Conservation (phyloP, 148 eudicot genomes). For the Persicaria tinctoria region DNA sequence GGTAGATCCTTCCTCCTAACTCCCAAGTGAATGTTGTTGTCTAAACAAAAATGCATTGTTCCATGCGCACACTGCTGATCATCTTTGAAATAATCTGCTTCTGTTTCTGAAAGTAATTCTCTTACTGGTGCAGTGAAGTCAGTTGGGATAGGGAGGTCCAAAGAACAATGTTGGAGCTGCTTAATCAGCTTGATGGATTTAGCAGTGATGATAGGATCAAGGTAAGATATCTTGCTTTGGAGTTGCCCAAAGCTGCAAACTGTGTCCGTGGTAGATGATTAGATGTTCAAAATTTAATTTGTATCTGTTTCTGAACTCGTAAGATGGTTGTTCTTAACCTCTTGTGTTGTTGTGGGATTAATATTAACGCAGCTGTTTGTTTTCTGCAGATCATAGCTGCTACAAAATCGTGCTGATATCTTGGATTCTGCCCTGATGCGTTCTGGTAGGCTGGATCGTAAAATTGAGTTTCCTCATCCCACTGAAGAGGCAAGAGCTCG, state of each 20-base stretch:
- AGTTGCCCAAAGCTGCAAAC: neutral
- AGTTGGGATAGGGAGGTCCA: constrained; percentile 98
- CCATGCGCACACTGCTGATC: neutral
- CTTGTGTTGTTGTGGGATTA: neutral
- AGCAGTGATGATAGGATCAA: constrained; percentile 97
- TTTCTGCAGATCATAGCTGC: constrained; percentile 79
- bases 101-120: neutral
- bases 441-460: constrained; percentile 95
- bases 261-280: neutral
- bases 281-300: neutral
- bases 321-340: neutral
- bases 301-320: neutral
- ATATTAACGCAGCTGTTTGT: neutral
- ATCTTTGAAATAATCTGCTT: neutral
- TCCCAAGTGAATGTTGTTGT: neutral
- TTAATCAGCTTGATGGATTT: constrained; percentile 96
- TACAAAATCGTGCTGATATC: constrained; percentile 89
- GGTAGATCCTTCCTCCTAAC: constrained; percentile 26
- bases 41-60: neutral
- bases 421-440: constrained; percentile 95
- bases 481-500: constrained; percentile 97
- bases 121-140: constrained; percentile 67
- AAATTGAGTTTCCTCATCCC: constrained; percentile 99
- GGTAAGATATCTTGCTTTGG: constrained; percentile 30
- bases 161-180: constrained; percentile 86